Conservation (phyloP, 2,329 filamentous ascomycete species). For the Capronia epimyces region DNA sequence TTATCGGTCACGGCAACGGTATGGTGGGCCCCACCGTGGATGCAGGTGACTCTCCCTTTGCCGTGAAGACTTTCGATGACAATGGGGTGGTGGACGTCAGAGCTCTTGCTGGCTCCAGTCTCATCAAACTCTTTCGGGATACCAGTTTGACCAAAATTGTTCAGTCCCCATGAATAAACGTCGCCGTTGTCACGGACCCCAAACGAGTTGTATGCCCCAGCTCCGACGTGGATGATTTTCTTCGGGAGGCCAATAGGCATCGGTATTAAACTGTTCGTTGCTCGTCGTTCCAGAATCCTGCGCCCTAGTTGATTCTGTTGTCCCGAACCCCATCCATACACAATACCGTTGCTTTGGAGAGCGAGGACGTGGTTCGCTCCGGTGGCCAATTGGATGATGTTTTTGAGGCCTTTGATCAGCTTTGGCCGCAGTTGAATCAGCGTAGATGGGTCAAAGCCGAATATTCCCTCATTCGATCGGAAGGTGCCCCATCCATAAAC, state of each 20-base stretch:
- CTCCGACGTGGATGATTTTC: slow-evolving; percentile 54
- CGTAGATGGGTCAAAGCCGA: slow-evolving; percentile 47
- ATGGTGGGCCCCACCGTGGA: slow-evolving; percentile 72
- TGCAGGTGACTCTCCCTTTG: slow-evolving; percentile 52
- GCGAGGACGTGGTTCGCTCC: slow-evolving; percentile 69
- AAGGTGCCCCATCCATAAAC: slow-evolving; percentile 85
- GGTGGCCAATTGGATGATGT: slow-evolving; percentile 58
- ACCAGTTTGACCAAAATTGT: slow-evolving; percentile 79
- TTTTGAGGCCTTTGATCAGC: slow-evolving; percentile 53
- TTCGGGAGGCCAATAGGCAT: slow-evolving; percentile 50
- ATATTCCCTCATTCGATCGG: slow-evolving; percentile 56
- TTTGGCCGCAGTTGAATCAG: slow-evolving; percentile 40
- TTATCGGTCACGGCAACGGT: slow-evolving; percentile 54
- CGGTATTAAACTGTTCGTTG: slow-evolving; percentile 46
- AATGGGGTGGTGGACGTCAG: slow-evolving; percentile 65
- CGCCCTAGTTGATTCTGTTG: slow-evolving; percentile 66
- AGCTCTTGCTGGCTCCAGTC: slow-evolving; percentile 61
- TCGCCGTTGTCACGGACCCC: slow-evolving; percentile 59
- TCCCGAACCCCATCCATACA: slow-evolving; percentile 67
- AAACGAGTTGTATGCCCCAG: slow-evolving; percentile 77
- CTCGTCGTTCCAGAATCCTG: slow-evolving; percentile 54
- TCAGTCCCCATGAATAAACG: slow-evolving; percentile 78
- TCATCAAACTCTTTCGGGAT: slow-evolving; percentile 44
- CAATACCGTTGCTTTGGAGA: slow-evolving; percentile 58
- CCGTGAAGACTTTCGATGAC: slow-evolving; percentile 61